Conservation (phyloP, 1,284 basidiomycete species). For the Cutaneotrichosporon cutaneum region DNA sequence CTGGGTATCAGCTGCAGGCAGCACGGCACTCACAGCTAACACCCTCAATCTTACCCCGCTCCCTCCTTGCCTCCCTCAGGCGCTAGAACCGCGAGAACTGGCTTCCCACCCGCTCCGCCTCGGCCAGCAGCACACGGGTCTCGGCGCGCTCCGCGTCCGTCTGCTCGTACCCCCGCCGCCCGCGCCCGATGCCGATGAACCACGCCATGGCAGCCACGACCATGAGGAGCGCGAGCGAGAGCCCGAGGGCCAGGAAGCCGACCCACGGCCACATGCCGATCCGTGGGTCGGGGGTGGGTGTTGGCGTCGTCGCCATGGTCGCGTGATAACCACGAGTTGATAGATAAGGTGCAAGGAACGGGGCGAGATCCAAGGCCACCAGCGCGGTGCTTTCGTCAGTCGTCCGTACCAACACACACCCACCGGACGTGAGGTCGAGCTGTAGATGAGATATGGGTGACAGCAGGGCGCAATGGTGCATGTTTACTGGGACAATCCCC, state of each 20-base stretch:
- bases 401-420: too few species aligned
- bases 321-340: not conserved
- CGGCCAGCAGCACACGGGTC: not conserved
- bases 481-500: too few species aligned
- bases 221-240: not conserved
- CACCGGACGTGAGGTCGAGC: too few species aligned
- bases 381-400: too few species aligned
- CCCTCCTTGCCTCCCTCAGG: not conserved
- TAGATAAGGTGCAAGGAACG: too few species aligned
- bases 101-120: not conserved
- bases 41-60: too few species aligned
- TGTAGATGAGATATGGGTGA: too few species aligned
- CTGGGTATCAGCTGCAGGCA: too few species aligned
- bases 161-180: not conserved
- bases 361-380: too few species aligned
- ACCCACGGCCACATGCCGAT: conserved; percentile 5
- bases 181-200: not conserved
- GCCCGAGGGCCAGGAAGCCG: not conserved
- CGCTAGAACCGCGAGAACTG: not conserved
- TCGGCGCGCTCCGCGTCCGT: not conserved
- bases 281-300: not conserved
- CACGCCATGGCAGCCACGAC: not conserved
- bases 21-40: too few species aligned
- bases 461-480: too few species aligned
- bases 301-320: not conserved